Evolutionary conservation across 2,329 filamentous ascomycete species (phyloP).

Genomic region (Thelonectria discophora): DNA sequence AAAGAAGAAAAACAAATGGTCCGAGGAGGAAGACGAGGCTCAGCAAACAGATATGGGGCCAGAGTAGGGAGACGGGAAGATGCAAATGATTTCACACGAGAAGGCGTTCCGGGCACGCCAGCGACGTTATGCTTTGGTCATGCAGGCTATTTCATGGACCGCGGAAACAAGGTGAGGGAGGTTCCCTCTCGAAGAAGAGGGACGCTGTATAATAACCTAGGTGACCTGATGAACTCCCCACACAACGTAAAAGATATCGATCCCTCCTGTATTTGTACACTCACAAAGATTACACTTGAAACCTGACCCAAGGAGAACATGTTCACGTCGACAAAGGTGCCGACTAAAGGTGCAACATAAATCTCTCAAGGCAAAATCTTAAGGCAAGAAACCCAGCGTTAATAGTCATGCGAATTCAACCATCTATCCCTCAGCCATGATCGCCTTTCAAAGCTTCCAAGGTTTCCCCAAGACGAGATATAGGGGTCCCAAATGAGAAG

Average conservation of each 20-base stretch:
- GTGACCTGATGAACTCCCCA: constrained; percentile 37
- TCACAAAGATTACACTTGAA: not conserved
- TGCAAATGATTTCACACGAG: constrained; percentile 18
- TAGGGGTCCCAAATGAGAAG: constrained; percentile 2
- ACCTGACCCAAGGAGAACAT: no score
- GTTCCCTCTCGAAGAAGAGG: constrained; percentile 15
- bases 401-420: constrained; percentile 30
- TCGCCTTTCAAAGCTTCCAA: constrained; percentile 18
- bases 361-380: no score
- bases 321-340: no score
- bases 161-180: constrained; percentile 1
- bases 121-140: constrained; percentile 4
- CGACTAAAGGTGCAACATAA: not conserved
- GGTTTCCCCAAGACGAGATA: constrained; percentile 9
- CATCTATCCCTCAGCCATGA: constrained; percentile 28
- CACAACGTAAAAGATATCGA: constrained; percentile 28
- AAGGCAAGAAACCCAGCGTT: constrained; percentile 13
- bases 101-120: constrained; percentile 21
- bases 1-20: not conserved
- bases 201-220: constrained; percentile 39
- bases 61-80: not conserved
- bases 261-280: constrained; percentile 34
- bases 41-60: not conserved
- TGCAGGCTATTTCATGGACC: constrained; percentile 18
- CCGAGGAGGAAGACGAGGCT: not conserved